These are phyloP conservation scores for Saitoella complicata DNA, from an alignment of 805 yeast species.

Conservation along the genomic window DNA sequence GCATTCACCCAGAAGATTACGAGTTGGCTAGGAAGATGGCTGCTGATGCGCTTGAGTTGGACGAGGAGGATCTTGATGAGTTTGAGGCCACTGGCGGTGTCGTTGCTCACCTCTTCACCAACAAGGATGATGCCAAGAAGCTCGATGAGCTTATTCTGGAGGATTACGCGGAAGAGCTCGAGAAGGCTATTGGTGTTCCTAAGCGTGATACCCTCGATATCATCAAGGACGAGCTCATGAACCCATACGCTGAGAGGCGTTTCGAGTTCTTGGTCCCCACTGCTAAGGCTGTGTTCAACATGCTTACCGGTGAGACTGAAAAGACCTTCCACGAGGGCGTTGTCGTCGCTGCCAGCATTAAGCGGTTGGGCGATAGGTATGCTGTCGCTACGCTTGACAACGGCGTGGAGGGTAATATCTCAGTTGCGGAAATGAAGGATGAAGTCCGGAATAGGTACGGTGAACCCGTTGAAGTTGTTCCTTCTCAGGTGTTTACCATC, in stretches of 20 bases:
- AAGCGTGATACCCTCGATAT: constrained; percentile 66
- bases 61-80: constrained; percentile 79
- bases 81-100: constrained; percentile 71
- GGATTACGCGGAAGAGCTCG: constrained; percentile 84
- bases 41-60: constrained; percentile 90
- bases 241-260: constrained; percentile 77
- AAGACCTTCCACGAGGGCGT: constrained; percentile 52
- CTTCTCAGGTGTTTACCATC: constrained; percentile 15
- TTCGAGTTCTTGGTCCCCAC: constrained; percentile 48
- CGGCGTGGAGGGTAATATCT: constrained; percentile 42
- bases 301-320: constrained; percentile 74
- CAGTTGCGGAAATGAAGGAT: constrained; percentile 22
- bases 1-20: constrained; percentile 97
- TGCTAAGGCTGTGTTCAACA: constrained; percentile 61
- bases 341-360: constrained; percentile 59
- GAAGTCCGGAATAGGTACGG: constrained; percentile 16
- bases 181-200: constrained; percentile 39
- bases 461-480: constrained; percentile 6
- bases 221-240: constrained; percentile 74
- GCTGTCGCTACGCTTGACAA: constrained; percentile 34
- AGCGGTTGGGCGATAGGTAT: constrained; percentile 38
- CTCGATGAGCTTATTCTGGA: constrained; percentile 77
- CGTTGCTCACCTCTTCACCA: constrained; percentile 45
- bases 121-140: constrained; percentile 53
- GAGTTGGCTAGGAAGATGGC: constrained; percentile 94